Conservation (phyloP, 2,329 filamentous ascomycete genomes). For the Cladophialophora yegresii region DNA sequence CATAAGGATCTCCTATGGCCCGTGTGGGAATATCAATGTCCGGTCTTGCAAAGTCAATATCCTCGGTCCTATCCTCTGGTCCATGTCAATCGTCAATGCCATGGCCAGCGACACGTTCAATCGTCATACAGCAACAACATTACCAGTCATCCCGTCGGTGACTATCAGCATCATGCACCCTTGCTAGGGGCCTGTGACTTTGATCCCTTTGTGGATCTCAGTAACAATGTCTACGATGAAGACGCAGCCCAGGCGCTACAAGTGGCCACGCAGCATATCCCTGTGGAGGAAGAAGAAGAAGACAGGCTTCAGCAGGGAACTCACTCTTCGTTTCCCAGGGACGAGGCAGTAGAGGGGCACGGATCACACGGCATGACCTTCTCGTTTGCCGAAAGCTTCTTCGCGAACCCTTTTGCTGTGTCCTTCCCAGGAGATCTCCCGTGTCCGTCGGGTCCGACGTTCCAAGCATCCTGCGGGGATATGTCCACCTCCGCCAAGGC, state of each 20-base stretch:
- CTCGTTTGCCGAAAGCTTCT: conserved; percentile 30
- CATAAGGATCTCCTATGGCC: conserved; percentile 30
- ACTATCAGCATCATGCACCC: conserved; percentile 8
- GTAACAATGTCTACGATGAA: conserved; percentile 13
- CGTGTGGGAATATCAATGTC: conserved; percentile 24
- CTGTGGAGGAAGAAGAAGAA: neutral
- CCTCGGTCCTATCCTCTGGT: conserved; percentile 32
- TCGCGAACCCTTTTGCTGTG: conserved; percentile 34
- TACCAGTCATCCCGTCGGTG: conserved; percentile 4
- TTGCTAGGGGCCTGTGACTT: conserved; percentile 3
- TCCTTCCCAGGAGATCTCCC: conserved; percentile 33
- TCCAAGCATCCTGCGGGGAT: neutral
- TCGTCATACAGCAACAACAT: conserved; percentile 19
- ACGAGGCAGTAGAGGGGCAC: conserved; percentile 6
- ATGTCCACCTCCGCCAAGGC: neutral
- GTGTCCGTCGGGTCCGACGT: conserved; percentile 18
- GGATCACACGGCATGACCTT: conserved; percentile 3
- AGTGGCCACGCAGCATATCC: conserved; percentile 5
- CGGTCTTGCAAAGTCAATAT: conserved; percentile 21
- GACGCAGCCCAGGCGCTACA: conserved; percentile 6
- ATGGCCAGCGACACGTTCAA: conserved; percentile 33
- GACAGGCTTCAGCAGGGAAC: neutral
- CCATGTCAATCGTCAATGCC: conserved; percentile 7
- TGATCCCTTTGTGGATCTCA: conserved; percentile 11
- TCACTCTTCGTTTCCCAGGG: neutral